Evolutionary conservation across 306 rosid genomes (phyloP).

Genomic region (Rubus idaeus): DNA sequence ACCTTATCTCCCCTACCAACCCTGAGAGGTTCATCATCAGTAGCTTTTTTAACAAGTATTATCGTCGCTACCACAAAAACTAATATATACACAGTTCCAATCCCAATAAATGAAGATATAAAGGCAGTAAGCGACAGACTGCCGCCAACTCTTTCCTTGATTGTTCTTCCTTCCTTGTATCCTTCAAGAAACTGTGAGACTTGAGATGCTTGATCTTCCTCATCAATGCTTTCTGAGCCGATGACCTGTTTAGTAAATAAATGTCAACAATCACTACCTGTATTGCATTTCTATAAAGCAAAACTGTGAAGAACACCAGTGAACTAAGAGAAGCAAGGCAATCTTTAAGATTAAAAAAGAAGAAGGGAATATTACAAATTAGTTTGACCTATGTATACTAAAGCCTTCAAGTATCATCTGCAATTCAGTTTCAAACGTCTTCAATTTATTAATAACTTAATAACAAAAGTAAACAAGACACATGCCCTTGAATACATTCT

Average conservation of each 20-base stretch:
- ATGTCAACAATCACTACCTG: background rate
- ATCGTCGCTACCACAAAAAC: slow-evolving; percentile 56
- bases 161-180: slow-evolving; percentile 75
- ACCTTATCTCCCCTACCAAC: slow-evolving; percentile 43
- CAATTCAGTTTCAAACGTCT: background rate
- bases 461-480: background rate
- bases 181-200: slow-evolving; percentile 73
- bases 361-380: background rate
- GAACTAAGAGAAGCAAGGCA: background rate
- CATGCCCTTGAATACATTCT: background rate
- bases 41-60: slow-evolving; percentile 49
- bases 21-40: slow-evolving; percentile 44
- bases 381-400: background rate
- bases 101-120: slow-evolving; percentile 52
- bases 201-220: slow-evolving; percentile 70
- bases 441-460: background rate
- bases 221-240: slow-evolving; percentile 69
- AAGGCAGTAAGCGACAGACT: slow-evolving; percentile 46
- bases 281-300: background rate
- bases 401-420: background rate
- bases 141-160: slow-evolving; percentile 42
- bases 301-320: background rate
- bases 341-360: background rate
- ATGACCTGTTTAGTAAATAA: slow-evolving; percentile 46
- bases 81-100: slow-evolving; percentile 59